Conservation (phyloP, 768 basidiomycete species). For the Naganishia antarctica region DNA sequence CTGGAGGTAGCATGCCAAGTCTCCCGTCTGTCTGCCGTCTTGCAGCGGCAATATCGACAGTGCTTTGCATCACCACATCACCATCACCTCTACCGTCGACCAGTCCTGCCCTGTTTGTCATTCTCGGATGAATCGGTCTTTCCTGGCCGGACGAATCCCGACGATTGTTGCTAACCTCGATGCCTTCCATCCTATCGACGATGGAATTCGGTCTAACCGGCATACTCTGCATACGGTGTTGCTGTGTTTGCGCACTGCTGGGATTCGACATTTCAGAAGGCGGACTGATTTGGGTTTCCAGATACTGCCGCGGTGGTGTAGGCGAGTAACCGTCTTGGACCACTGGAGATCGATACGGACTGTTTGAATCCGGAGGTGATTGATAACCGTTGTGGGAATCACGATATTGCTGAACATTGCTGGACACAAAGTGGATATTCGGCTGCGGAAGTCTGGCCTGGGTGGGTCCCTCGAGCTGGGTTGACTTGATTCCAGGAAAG, state of each 20-base stretch:
- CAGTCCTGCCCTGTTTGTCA: neutral
- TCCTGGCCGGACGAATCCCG: neutral
- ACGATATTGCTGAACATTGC: constrained; percentile 13
- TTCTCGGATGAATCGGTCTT: neutral
- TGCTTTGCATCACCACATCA: constrained; percentile 7
- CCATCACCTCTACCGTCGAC: constrained; percentile 14
- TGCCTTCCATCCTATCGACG: constrained; percentile 15
- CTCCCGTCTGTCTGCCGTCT: constrained; percentile 21
- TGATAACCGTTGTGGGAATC: constrained; percentile 1
- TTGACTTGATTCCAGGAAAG: neutral
- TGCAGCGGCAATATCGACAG: neutral
- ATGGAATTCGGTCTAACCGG: constrained; percentile 8
- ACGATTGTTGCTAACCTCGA: constrained; percentile 15
- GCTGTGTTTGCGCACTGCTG: neutral
- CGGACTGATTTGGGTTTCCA: neutral
- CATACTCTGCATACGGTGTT: neutral
- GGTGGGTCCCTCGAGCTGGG: neutral
- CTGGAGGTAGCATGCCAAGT: constrained; percentile 27
- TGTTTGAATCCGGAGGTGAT: constrained; percentile 4
- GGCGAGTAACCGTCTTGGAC: constrained; percentile 10
- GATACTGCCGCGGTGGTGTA: neutral
- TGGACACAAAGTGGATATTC: neutral
- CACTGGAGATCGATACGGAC: constrained; percentile 15
- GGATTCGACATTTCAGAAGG: neutral
- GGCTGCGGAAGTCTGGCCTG: neutral